These are phyloP conservation scores for Pisolithus microcarpus DNA, from an alignment of 768 basidiomycete species.

Conservation along the genomic window DNA sequence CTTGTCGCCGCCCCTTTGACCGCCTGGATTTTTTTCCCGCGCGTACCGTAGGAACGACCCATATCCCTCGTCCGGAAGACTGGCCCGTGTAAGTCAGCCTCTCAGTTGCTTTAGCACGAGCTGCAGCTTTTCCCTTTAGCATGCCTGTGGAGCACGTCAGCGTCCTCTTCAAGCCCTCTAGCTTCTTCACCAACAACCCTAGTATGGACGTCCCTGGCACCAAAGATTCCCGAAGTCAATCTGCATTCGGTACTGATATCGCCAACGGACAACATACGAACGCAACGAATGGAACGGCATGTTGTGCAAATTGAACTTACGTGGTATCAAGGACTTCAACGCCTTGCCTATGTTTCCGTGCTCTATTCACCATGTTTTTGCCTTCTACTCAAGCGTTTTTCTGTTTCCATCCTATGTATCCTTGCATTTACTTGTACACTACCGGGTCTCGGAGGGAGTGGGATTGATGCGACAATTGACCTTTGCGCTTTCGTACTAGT, in stretches of 20 bases:
- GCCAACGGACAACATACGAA: conserved; percentile 16
- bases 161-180: conserved; percentile 69
- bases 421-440: too few relatives aligned
- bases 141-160: conserved; percentile 78
- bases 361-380: background rate
- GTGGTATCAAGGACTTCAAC: background rate
- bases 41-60: conserved; percentile 50
- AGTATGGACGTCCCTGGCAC: conserved; percentile 84
- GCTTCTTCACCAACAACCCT: conserved; percentile 84
- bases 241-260: conserved; percentile 43
- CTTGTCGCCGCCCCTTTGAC: background rate
- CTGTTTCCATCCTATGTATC: too few relatives aligned
- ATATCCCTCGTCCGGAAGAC: conserved; percentile 81
- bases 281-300: conserved; percentile 8
- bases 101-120: background rate
- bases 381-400: background rate
- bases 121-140: conserved; percentile 28
- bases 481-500: too few relatives aligned
- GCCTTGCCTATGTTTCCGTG: background rate
- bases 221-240: conserved; percentile 53
- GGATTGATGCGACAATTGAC: too few relatives aligned
- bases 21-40: background rate
- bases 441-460: too few relatives aligned
- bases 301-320: conserved; percentile 11
- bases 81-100: conserved; percentile 68